Conservation (phyloP, 129 eudicot genomes). For the Chrysanthemum seticuspe region DNA sequence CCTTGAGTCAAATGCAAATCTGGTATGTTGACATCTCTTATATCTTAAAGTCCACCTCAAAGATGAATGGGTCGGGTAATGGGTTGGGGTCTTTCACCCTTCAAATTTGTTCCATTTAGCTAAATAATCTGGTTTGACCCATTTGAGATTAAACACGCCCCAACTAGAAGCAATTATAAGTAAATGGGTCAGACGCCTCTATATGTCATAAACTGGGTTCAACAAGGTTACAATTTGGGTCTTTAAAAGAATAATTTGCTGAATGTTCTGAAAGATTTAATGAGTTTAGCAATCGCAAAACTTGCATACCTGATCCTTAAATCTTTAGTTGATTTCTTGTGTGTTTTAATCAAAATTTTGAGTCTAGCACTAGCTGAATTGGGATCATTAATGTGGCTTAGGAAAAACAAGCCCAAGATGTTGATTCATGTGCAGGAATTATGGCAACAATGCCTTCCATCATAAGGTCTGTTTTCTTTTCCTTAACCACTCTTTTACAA, state of each 20-base stretch:
- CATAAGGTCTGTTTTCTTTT: slow-evolving; percentile 53
- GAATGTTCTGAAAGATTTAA: background rate
- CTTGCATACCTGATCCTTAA: background rate
- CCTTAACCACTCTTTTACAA: background rate
- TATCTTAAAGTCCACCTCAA: background rate
- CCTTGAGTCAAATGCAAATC: slow-evolving; percentile 96
- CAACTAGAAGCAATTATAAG: too few relatives aligned
- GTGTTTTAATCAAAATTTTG: slow-evolving; percentile 52
- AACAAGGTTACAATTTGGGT: too few relatives aligned
- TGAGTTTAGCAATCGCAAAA: background rate
- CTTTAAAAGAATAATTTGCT: too few relatives aligned
- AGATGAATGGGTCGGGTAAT: too few relatives aligned
- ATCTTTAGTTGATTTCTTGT: background rate
- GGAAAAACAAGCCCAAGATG: slow-evolving; percentile 97
- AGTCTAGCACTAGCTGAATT: slow-evolving; percentile 87
- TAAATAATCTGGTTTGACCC: too few relatives aligned
- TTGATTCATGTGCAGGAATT: slow-evolving; percentile 78
- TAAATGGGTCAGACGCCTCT: too few relatives aligned
- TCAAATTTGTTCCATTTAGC: too few relatives aligned
- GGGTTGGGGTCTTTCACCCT: too few relatives aligned
- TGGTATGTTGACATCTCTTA: slow-evolving; percentile 45
- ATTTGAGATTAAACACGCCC: too few relatives aligned
- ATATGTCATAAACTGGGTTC: too few relatives aligned
- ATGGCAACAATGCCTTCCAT: slow-evolving; percentile 98
- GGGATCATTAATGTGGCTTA: slow-evolving; percentile 95